Evolutionary conservation across 352 stramenopile genomes (phyloP).

Genomic region (Globisporangium ultimum): DNA sequence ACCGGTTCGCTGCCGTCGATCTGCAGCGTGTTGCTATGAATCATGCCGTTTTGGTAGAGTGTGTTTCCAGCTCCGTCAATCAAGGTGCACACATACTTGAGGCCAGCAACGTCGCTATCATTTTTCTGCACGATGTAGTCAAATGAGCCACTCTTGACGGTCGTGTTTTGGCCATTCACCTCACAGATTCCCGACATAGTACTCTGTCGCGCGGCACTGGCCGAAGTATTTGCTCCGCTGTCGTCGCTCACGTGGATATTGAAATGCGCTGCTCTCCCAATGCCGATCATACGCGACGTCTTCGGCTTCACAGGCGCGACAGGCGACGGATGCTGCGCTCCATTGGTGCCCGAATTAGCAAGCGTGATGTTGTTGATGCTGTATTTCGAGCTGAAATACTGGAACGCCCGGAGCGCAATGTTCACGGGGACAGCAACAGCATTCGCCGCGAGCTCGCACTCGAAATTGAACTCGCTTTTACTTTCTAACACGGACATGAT

Average conservation of each 20-base stretch:
- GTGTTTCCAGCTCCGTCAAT: slow-evolving; percentile 25
- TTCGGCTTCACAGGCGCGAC: slow-evolving; percentile 8
- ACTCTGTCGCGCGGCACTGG: slow-evolving; percentile 3
- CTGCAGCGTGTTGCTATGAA: slow-evolving; percentile 21
- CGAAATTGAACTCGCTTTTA: slow-evolving; percentile 15
- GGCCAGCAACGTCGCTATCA: slow-evolving; percentile 36
- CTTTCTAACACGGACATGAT: slow-evolving; percentile 5
- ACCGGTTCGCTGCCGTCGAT: slow-evolving; percentile 35
- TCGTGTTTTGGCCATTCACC: slow-evolving; percentile 30
- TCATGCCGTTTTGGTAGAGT: slow-evolving; percentile 18
- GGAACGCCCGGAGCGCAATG: slow-evolving; percentile 15
- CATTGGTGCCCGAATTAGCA: not conserved
- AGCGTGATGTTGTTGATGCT: slow-evolving; percentile 20
- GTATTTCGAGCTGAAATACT: slow-evolving; percentile 16
- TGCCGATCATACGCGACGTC: slow-evolving; percentile 6
- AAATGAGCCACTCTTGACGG: slow-evolving; percentile 22
- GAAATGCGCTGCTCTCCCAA: slow-evolving; percentile 13
- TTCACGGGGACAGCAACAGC: slow-evolving; percentile 14
- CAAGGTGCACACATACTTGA: slow-evolving; percentile 31
- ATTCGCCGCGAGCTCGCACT: slow-evolving; percentile 12
- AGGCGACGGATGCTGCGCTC: slow-evolving; percentile 3
- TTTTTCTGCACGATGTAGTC: slow-evolving; percentile 40
- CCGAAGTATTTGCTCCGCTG: slow-evolving; percentile 1
- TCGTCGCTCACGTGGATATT: slow-evolving; percentile 12
- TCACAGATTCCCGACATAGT: slow-evolving; percentile 26